phyloP scores from a whole-genome alignment of 1,284 basidiomycete genomes.

The Cronartium quercuum region DNA sequence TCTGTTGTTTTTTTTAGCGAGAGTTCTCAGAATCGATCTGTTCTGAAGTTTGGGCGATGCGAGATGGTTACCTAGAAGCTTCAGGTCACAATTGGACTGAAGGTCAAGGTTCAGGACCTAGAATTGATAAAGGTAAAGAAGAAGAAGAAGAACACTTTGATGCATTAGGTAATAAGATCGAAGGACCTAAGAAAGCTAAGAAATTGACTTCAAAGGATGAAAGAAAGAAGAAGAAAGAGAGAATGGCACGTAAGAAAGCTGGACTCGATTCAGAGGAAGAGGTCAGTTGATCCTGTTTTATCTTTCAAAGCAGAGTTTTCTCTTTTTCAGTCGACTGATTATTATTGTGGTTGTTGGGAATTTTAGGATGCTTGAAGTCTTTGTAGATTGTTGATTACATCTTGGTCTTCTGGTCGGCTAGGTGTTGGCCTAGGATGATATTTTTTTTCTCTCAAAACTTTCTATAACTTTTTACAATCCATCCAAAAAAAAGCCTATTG shows the following conservation, averaged over 20 bases:
- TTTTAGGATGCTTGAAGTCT: too few species aligned
- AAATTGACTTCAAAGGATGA: constrained; percentile 66
- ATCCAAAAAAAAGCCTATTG: too few species aligned
- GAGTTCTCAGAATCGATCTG: constrained; percentile 97
- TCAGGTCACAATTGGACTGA: constrained; percentile 96
- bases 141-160: constrained; percentile 85
- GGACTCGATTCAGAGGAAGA: constrained; percentile 37
- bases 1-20: constrained; percentile 52
- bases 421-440: too few species aligned
- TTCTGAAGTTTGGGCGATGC: constrained; percentile 78
- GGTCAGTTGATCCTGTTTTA: too few species aligned
- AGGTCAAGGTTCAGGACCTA: constrained; percentile 79
- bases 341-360: too few species aligned
- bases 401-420: too few species aligned
- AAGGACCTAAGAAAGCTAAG: constrained; percentile 68
- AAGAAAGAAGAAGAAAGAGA: constrained; percentile 89
- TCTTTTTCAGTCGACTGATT: too few species aligned
- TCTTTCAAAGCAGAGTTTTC: too few species aligned
- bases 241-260: constrained; percentile 57
- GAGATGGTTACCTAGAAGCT: constrained; percentile 81
- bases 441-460: too few species aligned
- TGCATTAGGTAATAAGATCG: constrained; percentile 94
- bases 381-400: too few species aligned
- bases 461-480: too few species aligned
- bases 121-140: constrained; percentile 80